Evolutionary conservation across 305 asterid genomes (phyloP).

Genomic region (Vinca major): DNA sequence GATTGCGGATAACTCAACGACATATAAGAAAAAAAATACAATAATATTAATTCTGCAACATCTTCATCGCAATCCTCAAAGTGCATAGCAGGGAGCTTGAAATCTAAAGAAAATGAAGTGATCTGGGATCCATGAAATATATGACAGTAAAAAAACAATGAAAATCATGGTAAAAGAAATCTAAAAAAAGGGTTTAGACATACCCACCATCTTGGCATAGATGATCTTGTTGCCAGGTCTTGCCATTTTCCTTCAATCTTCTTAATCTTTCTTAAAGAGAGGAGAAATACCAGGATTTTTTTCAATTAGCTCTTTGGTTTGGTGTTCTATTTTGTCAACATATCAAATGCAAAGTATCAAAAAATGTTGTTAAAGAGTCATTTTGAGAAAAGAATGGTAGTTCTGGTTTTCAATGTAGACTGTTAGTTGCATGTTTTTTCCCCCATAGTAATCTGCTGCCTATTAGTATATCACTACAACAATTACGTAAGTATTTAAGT

Average conservation of each 20-base stretch:
- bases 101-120: background rate
- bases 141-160: too few species aligned
- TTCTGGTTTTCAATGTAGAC: conserved; percentile 3
- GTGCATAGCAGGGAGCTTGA: too few species aligned
- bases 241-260: conserved; percentile 15
- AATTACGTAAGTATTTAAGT: too few species aligned
- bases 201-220: conserved; percentile 32
- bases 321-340: background rate
- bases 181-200: background rate
- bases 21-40: too few species aligned
- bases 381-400: conserved; percentile 11
- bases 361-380: background rate
- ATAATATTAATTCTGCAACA: too few species aligned
- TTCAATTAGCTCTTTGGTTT: too few species aligned
- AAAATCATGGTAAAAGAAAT: background rate
- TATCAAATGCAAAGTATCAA: background rate
- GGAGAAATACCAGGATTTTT: background rate
- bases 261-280: background rate
- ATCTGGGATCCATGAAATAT: background rate
- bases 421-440: background rate
- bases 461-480: too few species aligned
- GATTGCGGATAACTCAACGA: too few species aligned
- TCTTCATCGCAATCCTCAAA: background rate
- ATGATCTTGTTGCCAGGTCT: conserved; percentile 21
- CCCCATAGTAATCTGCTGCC: too few species aligned